Evolutionary conservation across 192 early-diverging fungal species (phyloP), one percentile per base, ranked within the genome.

Genomic region (Phycomyces nitens): DNA sequence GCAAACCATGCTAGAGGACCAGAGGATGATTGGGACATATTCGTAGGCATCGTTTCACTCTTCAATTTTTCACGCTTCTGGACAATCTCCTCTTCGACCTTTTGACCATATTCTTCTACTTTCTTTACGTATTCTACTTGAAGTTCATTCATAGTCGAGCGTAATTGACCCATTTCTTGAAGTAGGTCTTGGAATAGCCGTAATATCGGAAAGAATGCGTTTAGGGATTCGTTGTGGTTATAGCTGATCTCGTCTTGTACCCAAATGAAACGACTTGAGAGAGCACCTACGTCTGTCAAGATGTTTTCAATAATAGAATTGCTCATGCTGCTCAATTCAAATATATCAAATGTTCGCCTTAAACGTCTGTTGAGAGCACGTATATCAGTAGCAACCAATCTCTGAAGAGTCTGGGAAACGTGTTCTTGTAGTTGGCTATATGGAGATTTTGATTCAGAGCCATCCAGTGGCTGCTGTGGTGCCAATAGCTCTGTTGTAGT

Each of bases 301-400:
- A 85, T 77, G 52, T 78, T 83, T 16, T 85, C 84, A 52, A 85
- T 82, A 5, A 85, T 75, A 24, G 80, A 78, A 56, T 85, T 85
- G 57, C 80, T 82, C 73, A 83, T 75, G 38, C 74, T 76, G 5
- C 75, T 78, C 3, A 85, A 58, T 22, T 82, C 80, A 14, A 78
- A 74, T 24, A 85, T 85, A 60, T 85, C 84, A 66, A 83, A 85
- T 22, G 79, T 71, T 47, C 78, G 70, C 52, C 70, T 66, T 24
- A 85, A 47, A 34, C 71, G 61, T 23, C 81, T 66, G 24, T 83
- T 85, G 22, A 85, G 29, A 14, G 77, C 72, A 15, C 80, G 61
- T 22, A 82, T 78, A 55, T 85, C 84, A 0, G 84, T 82, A 4
- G 68, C 72, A 14, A 67, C 68, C 8, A 85, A 34, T 0, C 81